These are phyloP conservation scores for Suhomyces anneliseae DNA, from an alignment of 1,139 yeast species.

Conservation along the genomic window DNA sequence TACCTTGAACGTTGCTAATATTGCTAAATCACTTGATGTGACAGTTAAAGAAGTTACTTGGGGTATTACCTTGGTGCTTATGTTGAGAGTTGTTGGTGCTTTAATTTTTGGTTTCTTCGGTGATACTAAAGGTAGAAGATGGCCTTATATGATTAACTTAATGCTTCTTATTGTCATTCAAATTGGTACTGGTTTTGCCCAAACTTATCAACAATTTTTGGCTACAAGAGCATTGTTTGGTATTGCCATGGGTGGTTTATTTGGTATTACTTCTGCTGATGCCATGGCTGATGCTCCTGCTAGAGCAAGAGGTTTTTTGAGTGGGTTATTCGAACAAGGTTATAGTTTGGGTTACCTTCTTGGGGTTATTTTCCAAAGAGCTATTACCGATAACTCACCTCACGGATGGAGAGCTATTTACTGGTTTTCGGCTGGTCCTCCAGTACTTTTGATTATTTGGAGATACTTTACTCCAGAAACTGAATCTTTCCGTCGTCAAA, in stretches of 20 bases:
- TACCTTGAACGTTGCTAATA: conserved; percentile 31
- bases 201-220: conserved; percentile 38
- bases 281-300: conserved; percentile 41
- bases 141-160: conserved; percentile 38
- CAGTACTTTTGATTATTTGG: conserved; percentile 38
- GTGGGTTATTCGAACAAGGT: conserved; percentile 45
- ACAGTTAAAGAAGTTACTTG: conserved; percentile 36
- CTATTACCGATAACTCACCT: conserved; percentile 33
- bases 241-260: conserved; percentile 45
- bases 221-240: conserved; percentile 45
- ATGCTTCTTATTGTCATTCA: conserved; percentile 34
- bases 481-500: conserved; percentile 30
- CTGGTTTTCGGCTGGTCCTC: conserved; percentile 47
- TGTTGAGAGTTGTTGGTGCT: conserved; percentile 47
- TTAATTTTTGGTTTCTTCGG: conserved; percentile 38
- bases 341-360: conserved; percentile 46
- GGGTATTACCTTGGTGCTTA: conserved; percentile 47
- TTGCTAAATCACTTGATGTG: conserved; percentile 30
- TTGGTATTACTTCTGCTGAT: conserved; percentile 38
- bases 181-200: conserved; percentile 43
- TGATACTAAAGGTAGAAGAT: conserved; percentile 39
- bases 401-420: conserved; percentile 42
- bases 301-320: conserved; percentile 38
- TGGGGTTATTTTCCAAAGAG: conserved; percentile 44
- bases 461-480: conserved; percentile 40